Base-by-base conservation (phyloP, 257 asterid genomes). In the Lycium barbarum region DNA sequence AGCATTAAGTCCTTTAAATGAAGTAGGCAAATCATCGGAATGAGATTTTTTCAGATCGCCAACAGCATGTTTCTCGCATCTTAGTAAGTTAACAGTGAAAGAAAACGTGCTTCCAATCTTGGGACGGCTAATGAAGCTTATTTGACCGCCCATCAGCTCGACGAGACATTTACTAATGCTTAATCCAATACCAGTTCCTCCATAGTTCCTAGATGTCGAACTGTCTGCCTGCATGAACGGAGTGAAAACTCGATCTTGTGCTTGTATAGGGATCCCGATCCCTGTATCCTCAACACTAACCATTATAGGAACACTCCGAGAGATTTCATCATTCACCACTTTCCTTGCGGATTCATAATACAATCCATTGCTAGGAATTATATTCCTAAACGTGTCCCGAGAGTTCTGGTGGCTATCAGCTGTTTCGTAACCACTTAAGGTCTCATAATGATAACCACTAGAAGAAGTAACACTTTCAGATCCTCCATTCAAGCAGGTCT, bases 221-320 rank as follows among this genome's bases (percentile, higher is more conserved):
- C 99, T 96, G 88, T 96, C 99, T 6, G 99, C 99, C 88, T 96
- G 99, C 99, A 96, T 96, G 83, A 96, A 96, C 3, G 98, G 99
- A 0, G 96, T 92, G 88, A 96, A 96, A 40, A 96, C 95, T 58
- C 91, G 93, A 49, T 91, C 90, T 55, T 94, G 98, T 47, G 98
- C 97, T 54, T 84, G 92, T 53, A 91, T 87, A 2, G 97, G 96
- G 62, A 94, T 96, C 53, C 99, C 99, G 6, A 96, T 93, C 35
- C 99, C 99, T 0, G 99, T 96, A 72, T 96, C 99, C 88, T 96
- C 99, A 43, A 96, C 99, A 82, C 88, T 87, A 63, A 96, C 94
- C 90, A 91, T 88, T 83, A 96, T 85, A 18, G 89, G 82, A 81
- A 93, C 96, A 40, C 70, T 87, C 61, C 85, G 91, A 80, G 87